Evolutionary conservation across 768 basidiomycete genomes (phyloP).

Genomic region (Exsudoporus frostii): DNA sequence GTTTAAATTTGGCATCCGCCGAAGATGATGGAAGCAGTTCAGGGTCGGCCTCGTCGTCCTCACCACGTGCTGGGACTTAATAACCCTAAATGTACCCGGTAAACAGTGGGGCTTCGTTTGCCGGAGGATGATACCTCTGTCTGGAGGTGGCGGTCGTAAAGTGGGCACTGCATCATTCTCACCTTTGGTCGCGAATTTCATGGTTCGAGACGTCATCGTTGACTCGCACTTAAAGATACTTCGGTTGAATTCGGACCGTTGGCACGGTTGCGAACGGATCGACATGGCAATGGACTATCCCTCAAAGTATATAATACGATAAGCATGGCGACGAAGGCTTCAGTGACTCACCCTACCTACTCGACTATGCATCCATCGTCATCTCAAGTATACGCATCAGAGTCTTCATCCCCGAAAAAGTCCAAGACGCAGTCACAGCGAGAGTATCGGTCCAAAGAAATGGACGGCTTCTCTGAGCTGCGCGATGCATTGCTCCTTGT

Average conservation of each 20-base stretch:
- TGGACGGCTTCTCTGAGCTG: conserved; percentile 31
- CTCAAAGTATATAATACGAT: conserved; percentile 15
- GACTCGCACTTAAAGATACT: neutral
- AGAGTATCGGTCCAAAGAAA: conserved; percentile 30
- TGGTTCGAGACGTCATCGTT: neutral
- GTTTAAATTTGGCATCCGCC: neutral
- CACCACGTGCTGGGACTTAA: neutral
- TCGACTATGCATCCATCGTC: conserved; percentile 17
- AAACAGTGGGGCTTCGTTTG: neutral
- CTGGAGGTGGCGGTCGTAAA: neutral
- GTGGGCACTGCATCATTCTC: neutral
- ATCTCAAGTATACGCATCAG: conserved; percentile 4
- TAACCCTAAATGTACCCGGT: conserved; percentile 1
- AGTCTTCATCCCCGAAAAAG: conserved; percentile 11
- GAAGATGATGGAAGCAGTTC: neutral
- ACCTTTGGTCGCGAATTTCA: neutral
- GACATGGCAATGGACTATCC: neutral
- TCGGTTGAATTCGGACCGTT: neutral
- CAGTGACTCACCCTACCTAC: conserved; percentile 11
- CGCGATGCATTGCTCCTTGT: conserved; percentile 24
- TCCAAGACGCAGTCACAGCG: conserved; percentile 27
- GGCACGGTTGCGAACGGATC: neutral
- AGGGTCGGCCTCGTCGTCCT: neutral
- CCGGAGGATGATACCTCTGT: neutral
- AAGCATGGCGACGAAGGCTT: neutral